These are phyloP conservation scores for Papiliotrema flavescens DNA, from an alignment of 1,284 basidiomycete genomes.

Conservation along the genomic window DNA sequence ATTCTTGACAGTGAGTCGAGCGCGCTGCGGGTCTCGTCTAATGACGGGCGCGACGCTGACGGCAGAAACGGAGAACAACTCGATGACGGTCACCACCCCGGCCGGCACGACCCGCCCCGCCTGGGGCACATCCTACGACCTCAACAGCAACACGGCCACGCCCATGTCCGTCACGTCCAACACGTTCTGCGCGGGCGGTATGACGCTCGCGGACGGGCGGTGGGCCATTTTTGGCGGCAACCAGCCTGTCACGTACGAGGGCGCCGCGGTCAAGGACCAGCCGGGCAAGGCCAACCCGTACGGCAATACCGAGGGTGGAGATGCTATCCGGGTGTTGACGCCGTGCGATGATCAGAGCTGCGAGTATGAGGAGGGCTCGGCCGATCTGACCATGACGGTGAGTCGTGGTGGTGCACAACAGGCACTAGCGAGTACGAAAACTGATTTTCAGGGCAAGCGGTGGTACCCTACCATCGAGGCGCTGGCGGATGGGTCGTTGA, in stretches of 20 bases:
- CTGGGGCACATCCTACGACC: slow-evolving; percentile 53
- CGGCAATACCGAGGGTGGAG: slow-evolving; percentile 63
- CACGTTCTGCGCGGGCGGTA: slow-evolving; percentile 63
- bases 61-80: slow-evolving; percentile 57
- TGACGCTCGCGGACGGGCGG: slow-evolving; percentile 54
- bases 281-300: slow-evolving; percentile 46
- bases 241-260: slow-evolving; percentile 56
- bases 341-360: slow-evolving; percentile 68
- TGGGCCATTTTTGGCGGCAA: slow-evolving; percentile 57
- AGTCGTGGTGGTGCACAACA: no score
- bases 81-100: slow-evolving; percentile 54
- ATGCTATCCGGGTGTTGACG: slow-evolving; percentile 60
- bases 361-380: slow-evolving; percentile 71
- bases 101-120: slow-evolving; percentile 45
- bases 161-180: slow-evolving; percentile 74
- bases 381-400: slow-evolving; percentile 26
- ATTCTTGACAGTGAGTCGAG: slow-evolving; percentile 53
- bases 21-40: no score
- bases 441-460: slow-evolving; percentile 62
- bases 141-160: slow-evolving; percentile 48
- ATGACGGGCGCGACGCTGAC: no score
- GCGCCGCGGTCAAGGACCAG: slow-evolving; percentile 40
- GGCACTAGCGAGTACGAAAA: no score
- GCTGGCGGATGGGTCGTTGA: slow-evolving; percentile 51
- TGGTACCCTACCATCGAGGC: slow-evolving; percentile 71